phyloP scores from a whole-genome alignment of 2,329 filamentous ascomycete genomes.

The Paecilomyces sp. region DNA sequence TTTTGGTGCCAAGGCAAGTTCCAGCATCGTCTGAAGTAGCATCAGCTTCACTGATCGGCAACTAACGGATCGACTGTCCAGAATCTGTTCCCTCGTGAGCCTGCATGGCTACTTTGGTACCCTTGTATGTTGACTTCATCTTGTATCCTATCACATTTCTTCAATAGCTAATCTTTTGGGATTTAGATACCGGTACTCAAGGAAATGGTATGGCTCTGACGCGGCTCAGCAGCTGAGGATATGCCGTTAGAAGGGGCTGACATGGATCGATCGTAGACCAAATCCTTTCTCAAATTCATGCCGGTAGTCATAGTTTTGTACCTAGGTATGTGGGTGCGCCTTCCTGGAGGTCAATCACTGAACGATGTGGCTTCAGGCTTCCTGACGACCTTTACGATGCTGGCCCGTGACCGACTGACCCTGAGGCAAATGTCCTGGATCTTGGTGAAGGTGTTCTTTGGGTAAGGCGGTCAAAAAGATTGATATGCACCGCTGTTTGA shows the following conservation, averaged over 20 bases:
- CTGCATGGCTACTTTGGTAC: slow-evolving; percentile 77
- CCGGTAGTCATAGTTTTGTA: slow-evolving; percentile 77
- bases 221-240: neutral
- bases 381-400: slow-evolving; percentile 65
- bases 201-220: slow-evolving; percentile 59
- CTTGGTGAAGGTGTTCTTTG: slow-evolving; percentile 57
- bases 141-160: slow-evolving; percentile 6
- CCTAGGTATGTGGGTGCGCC: slow-evolving; percentile 45
- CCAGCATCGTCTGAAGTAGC: slow-evolving; percentile 1
- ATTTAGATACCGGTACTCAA: slow-evolving; percentile 74
- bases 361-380: slow-evolving; percentile 50
- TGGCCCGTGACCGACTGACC: slow-evolving; percentile 51
- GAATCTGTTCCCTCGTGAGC: slow-evolving; percentile 79
- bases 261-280: slow-evolving; percentile 44
- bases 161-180: slow-evolving; percentile 4
- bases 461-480: slow-evolving; percentile 31
- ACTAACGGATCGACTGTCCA: slow-evolving; percentile 20
- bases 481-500: slow-evolving; percentile 10
- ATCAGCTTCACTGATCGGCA: slow-evolving; percentile 2
- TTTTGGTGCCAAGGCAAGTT: slow-evolving; percentile 66
- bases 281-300: slow-evolving; percentile 79
- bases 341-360: slow-evolving; percentile 7
- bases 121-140: slow-evolving; percentile 22
- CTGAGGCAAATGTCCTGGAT: slow-evolving; percentile 53
- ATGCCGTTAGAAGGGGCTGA: slow-evolving; percentile 18